Evolutionary conservation across 305 asterid genomes (phyloP).

Genomic region (Rubia peregrina): DNA sequence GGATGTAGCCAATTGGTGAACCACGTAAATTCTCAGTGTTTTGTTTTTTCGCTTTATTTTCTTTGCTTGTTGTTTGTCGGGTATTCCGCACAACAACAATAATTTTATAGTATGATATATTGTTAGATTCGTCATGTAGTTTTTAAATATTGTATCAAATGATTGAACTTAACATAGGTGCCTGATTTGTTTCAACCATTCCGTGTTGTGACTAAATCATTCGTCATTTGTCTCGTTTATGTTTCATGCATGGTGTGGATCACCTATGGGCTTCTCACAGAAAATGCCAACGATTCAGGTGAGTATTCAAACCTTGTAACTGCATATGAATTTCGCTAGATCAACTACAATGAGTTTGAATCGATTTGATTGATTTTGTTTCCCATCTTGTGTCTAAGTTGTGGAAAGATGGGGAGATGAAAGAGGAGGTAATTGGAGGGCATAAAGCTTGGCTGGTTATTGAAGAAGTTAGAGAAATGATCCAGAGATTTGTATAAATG

Average conservation of each 20-base stretch:
- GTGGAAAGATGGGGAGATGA: conserved; percentile 93
- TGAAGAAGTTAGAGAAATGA: conserved; percentile 86
- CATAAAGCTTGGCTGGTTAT: conserved; percentile 96
- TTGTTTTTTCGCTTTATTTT: too few species aligned
- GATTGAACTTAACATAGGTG: too few species aligned
- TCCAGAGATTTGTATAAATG: conserved; percentile 36
- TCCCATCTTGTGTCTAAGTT: background rate
- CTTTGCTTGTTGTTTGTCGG: too few species aligned
- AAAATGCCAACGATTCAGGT: conserved; percentile 99
- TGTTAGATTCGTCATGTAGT: too few species aligned
- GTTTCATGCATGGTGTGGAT: conserved; percentile 17
- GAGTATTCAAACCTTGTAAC: conserved; percentile 11
- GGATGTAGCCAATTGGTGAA: too few species aligned
- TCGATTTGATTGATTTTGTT: background rate
- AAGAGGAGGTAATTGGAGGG: conserved; percentile 91
- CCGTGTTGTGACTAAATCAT: background rate
- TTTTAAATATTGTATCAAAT: too few species aligned
- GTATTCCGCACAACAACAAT: too few species aligned
- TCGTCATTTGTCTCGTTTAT: background rate
- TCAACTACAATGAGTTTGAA: background rate
- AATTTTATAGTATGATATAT: too few species aligned
- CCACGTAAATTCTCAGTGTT: too few species aligned
- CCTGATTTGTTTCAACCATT: background rate
- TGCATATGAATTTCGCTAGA: background rate
- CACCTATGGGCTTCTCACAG: conserved; percentile 26